These are phyloP conservation scores for Baeospora myosura DNA, from an alignment of 1,284 basidiomycete species.

Conservation along the genomic window DNA sequence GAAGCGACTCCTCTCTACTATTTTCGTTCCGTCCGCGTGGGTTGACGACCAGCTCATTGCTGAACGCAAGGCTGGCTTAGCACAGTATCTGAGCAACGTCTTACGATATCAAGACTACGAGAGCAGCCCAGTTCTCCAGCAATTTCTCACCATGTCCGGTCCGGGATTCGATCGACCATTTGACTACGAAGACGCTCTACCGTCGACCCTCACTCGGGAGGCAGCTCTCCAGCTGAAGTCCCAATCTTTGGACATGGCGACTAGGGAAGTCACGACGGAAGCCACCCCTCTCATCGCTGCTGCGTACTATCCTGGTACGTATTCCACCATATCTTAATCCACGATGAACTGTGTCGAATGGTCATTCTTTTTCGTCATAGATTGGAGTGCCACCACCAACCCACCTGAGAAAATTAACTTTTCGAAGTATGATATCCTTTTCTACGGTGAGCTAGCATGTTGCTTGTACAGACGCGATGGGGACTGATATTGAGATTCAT, in stretches of 20 bases:
- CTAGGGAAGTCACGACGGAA: conserved; percentile 4
- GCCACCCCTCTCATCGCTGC: conserved; percentile 25
- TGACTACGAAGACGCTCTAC: conserved; percentile 36
- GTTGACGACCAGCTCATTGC: conserved; percentile 43
- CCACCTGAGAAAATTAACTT: conserved; percentile 67
- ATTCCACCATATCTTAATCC: background rate
- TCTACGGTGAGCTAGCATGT: conserved; percentile 39
- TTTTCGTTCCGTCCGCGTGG: conserved; percentile 46
- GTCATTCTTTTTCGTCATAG: conserved; percentile 15
- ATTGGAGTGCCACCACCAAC: conserved; percentile 53
- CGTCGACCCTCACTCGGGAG: conserved; percentile 37
- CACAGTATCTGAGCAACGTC: conserved; percentile 34
- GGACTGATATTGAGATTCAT: background rate
- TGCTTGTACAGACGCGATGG: background rate
- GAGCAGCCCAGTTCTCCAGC: conserved; percentile 23
- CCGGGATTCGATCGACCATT: conserved; percentile 19
- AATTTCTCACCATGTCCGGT: conserved; percentile 30
- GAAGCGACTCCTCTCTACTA: conserved; percentile 39
- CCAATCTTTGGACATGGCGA: background rate
- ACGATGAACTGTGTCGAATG: background rate
- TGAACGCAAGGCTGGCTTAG: conserved; percentile 43
- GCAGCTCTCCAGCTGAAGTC: conserved; percentile 26
- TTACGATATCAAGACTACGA: conserved; percentile 28
- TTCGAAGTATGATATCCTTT: conserved; percentile 64
- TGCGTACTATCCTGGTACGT: conserved; percentile 44